These are phyloP conservation scores for Fraxinus albicans DNA, from an alignment of 305 asterid genomes.

Conservation along the genomic window DNA sequence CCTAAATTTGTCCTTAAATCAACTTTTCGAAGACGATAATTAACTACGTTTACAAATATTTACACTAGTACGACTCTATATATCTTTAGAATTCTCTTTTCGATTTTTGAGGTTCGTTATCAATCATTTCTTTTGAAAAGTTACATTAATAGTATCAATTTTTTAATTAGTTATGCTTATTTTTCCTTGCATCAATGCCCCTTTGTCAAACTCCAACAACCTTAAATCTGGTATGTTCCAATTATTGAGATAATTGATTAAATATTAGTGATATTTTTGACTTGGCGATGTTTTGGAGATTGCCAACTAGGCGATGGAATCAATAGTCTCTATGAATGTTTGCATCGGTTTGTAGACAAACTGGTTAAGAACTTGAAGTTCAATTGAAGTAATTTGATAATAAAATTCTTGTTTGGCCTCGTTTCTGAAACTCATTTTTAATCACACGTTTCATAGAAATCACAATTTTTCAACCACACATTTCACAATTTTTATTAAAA, in stretches of 20 bases:
- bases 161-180: not conserved
- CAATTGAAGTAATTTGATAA: not conserved
- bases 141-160: not conserved
- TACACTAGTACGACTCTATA: not conserved
- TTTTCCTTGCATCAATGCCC: not conserved
- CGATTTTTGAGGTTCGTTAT: not conserved
- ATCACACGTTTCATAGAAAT: too few relatives aligned
- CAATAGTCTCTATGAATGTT: not conserved
- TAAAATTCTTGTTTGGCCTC: not conserved
- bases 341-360: not conserved
- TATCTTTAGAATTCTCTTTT: not conserved
- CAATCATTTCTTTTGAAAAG: not conserved
- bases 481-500: too few relatives aligned
- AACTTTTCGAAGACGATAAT: not conserved
- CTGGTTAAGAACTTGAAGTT: not conserved
- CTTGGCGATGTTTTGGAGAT: not conserved
- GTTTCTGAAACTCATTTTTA: not conserved
- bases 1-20: not conserved
- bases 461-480: too few relatives aligned
- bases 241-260: not conserved
- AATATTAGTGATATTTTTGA: not conserved
- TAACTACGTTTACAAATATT: not conserved
- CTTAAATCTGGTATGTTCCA: not conserved
- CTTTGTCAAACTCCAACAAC: not conserved
- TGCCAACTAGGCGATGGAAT: not conserved